These are phyloP conservation scores for Pichia sporocuriosa DNA, from an alignment of 805 yeast species.

Conservation along the genomic window DNA sequence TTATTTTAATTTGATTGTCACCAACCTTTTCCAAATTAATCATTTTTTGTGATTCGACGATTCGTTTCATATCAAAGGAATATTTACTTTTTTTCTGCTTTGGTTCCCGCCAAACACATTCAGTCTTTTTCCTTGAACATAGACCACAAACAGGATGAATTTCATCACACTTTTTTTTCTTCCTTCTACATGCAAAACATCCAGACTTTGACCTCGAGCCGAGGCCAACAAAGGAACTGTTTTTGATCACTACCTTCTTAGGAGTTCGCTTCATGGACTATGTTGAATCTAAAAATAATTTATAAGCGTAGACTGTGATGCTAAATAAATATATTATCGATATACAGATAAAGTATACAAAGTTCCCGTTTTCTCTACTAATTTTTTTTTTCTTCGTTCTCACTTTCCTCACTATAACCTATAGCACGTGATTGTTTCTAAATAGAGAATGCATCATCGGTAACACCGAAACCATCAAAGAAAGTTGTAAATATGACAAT, in stretches of 20 bases:
- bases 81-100: conserved; percentile 10
- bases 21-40: conserved; percentile 1
- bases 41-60: conserved; percentile 17
- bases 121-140: conserved; percentile 29
- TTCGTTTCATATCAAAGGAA: conserved; percentile 12
- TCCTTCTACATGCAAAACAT: conserved; percentile 35
- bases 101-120: conserved; percentile 26
- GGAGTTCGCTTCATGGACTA: no score
- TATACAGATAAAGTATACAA: no score
- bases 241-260: conserved; percentile 3
- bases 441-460: conserved; percentile 28
- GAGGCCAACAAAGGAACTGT: conserved; percentile 27
- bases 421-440: no score
- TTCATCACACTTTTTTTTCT: conserved; percentile 48
- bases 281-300: no score
- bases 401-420: background rate
- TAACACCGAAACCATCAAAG: conserved; percentile 49
- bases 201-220: conserved; percentile 33
- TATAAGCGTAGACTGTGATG: no score
- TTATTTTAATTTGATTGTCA: background rate
- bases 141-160: conserved; percentile 38
- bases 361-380: no score
- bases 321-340: no score
- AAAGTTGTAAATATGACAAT: conserved; percentile 77
- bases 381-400: background rate